Evolutionary conservation across 129 eudicot species (phyloP), one percentile per base, ranked within the genome.

Genomic region (Artemisia argyi): DNA sequence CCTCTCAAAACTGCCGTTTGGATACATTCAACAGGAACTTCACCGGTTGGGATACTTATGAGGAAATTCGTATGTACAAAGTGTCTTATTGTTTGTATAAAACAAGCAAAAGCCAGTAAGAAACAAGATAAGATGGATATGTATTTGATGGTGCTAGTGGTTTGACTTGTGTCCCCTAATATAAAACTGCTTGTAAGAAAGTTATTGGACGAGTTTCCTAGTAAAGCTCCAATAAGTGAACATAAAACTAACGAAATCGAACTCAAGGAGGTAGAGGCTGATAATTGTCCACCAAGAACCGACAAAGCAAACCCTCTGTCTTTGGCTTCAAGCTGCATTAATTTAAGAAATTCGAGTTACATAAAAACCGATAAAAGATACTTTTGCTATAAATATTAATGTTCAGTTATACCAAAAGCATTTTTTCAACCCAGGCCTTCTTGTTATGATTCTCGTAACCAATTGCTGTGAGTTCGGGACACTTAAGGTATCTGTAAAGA

Each of bases 381-480:
- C 19, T 17, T 53, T 5, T 0, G 15, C 18, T 39, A 30, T 69
- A 32, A 19, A 35, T 70, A 5, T 15, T 3, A 7, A 1, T 2
- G 4, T n/a, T 64, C 16, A 66, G 57, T 11, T 48, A 35, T 75
- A 89, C 95, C 91, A 76, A 69, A 82, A 85, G 81, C 79, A 84
- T 82, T 73, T 83, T 83, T 76, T 83, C 82, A n/a, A 93, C 95
- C 98, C 98, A 89, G 3, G 81, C 87, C 59, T 73, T 80, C 53
- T 80, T 83, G 85, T 81, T 74, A 57, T 92, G 82, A 32, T 92
- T 85, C 48, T 92, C 95, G 24, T 67, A 85, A 69, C 96, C 96
- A 32, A 87, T 55, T 9, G 84, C 78, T 0, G 95, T 92, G 22
- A 80, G 56, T 15, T 81, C 18, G 10, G 89, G 89, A 16, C 46